phyloP scores from a whole-genome alignment of 2,329 filamentous ascomycete species.

The Cercospora sesami region DNA sequence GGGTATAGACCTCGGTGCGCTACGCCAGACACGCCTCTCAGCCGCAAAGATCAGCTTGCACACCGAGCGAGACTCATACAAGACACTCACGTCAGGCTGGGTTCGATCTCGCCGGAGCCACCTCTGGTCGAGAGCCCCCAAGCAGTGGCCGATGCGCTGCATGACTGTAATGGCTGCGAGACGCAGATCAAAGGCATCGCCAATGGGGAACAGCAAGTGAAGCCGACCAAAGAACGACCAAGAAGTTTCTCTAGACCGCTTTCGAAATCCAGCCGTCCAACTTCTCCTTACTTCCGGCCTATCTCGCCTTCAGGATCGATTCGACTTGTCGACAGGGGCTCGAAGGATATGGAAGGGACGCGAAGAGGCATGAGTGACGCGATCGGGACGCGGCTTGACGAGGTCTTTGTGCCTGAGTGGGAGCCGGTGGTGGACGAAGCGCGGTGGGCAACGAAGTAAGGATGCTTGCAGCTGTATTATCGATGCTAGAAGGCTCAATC shows the following conservation, averaged over 20 bases:
- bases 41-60: constrained; percentile 18
- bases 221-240: constrained; percentile 5
- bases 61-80: constrained; percentile 16
- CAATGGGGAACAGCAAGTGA: background rate
- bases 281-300: constrained; percentile 10
- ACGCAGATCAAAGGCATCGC: background rate
- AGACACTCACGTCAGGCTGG: constrained; percentile 11
- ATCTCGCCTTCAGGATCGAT: constrained; percentile 16
- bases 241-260: constrained; percentile 8
- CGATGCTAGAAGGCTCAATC: background rate
- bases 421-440: constrained; percentile 1
- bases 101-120: constrained; percentile 11
- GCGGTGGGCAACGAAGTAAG: background rate
- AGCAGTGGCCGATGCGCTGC: background rate
- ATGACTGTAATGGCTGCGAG: background rate
- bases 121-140: background rate
- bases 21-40: constrained; percentile 15
- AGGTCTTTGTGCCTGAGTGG: constrained; percentile 14
- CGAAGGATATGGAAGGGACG: constrained; percentile 1
- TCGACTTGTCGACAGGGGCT: constrained; percentile 9
- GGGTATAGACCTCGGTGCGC: constrained; percentile 2
- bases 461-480: too few relatives aligned
- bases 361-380: constrained; percentile 4
- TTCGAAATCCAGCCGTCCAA: background rate
- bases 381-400: constrained; percentile 11